Percentiles rank a stretch among this genome's conserved stretches.
These are phyloP conservation scores for Cerrena zonata DNA, from an alignment of 1,284 basidiomycete species.

Conservation along the genomic window DNA sequence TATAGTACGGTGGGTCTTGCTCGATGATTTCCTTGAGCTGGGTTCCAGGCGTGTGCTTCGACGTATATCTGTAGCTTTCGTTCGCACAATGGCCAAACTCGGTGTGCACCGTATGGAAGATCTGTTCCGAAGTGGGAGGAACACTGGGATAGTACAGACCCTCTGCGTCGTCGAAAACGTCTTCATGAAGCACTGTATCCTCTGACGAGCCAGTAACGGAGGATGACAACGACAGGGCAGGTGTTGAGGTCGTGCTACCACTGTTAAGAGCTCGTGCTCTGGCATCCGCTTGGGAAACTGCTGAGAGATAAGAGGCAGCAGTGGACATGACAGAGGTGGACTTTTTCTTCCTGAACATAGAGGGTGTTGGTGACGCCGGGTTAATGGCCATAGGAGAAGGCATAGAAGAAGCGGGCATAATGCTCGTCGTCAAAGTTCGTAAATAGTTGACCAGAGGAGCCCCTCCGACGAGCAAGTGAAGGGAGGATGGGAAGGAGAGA, in stretches of 20 bases:
- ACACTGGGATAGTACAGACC: slow-evolving; percentile 51
- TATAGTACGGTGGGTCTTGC: slow-evolving; percentile 83
- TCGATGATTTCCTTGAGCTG: slow-evolving; percentile 51
- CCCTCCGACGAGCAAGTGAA: neutral
- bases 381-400: slow-evolving; percentile 48
- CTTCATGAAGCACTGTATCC: slow-evolving; percentile 55
- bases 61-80: slow-evolving; percentile 62
- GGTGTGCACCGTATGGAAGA: slow-evolving; percentile 71
- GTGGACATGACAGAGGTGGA: slow-evolving; percentile 48
- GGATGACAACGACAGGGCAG: slow-evolving; percentile 65
- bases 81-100: slow-evolving; percentile 84
- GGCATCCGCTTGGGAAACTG: slow-evolving; percentile 64
- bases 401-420: slow-evolving; percentile 27
- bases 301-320: slow-evolving; percentile 67
- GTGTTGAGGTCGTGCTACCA: slow-evolving; percentile 49
- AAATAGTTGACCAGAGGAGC: slow-evolving; percentile 3
- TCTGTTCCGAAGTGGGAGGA: slow-evolving; percentile 71
- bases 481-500: neutral
- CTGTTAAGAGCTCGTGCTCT: slow-evolving; percentile 41
- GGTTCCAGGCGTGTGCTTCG: slow-evolving; percentile 51
- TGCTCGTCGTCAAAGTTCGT: neutral
- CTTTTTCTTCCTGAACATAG: slow-evolving; percentile 58
- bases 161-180: slow-evolving; percentile 41
- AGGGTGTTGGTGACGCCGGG: slow-evolving; percentile 39
- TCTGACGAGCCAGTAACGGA: slow-evolving; percentile 60